Base-by-base conservation (phyloP, 257 asterid species). In the Gentiana dahurica region DNA sequence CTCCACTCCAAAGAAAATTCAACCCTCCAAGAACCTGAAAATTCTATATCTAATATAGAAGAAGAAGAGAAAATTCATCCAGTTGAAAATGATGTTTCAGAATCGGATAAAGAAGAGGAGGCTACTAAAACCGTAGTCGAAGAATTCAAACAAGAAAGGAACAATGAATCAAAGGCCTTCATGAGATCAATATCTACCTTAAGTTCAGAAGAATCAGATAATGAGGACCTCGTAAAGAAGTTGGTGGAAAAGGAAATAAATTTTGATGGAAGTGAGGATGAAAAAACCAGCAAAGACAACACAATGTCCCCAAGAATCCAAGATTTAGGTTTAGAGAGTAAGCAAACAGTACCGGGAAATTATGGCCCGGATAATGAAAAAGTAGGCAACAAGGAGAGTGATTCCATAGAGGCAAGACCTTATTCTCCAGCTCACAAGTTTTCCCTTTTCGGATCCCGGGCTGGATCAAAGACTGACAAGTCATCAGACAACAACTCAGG, bases 131-230 rank as follows among this genome's bases (percentile, higher is more conserved):
- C 59, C 24, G 60, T 33, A 35, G 15, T 34, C 38, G 75, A 51
- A 53, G 60, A 61, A 39, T 61, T 43, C 36, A 12, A 65, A 53
- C 55, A 52, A 24, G 9, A 41, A 59, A 34, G 58, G 12, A 66
- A 69, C 54, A 53, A 32, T 43, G 56, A 51, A n/a, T 1, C 46
- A 41, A 48, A 36, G 13, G 59, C 44, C 6, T 11, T 49, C 6
- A 69, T 58, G 54, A 71, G 77, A 57, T 68, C 88, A 6, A 13
- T 61, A 39, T 80, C 86, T 15, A 59, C 6, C 54, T 77, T 88
- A 39, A 83, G 81, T 68, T 72, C 79, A 54, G 82, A 77, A 54
- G 82, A 77, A 53, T 72, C 80, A 4, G 55, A n/a, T 8, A 80
- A 77, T 5, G 68, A 77, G 4, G 47, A 58, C 9, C 65, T 53